Evolutionary conservation across 2,329 filamentous ascomycete genomes (phyloP).

Genomic region (Trichoderma oligosporum): DNA sequence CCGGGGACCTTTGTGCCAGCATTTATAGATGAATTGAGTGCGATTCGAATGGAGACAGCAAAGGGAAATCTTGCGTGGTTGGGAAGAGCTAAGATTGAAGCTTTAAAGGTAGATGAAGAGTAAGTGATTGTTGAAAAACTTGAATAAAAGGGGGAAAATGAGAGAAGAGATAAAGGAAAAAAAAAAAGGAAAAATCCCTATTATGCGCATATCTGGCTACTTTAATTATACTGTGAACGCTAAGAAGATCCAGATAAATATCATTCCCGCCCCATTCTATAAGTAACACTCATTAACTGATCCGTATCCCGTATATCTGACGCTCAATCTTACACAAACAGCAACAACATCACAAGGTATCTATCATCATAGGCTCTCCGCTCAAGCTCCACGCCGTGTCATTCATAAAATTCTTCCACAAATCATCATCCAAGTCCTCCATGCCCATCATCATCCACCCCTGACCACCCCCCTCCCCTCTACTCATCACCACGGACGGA

Average conservation of each 20-base stretch:
- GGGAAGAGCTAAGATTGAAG: constrained; percentile 46
- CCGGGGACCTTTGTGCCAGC: constrained; percentile 84
- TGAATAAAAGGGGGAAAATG: not conserved
- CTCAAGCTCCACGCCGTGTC: constrained; percentile 30
- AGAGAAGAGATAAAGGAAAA: not conserved
- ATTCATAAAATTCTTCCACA: constrained; percentile 28
- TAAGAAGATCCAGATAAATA: not conserved
- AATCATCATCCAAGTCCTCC: constrained; percentile 26
- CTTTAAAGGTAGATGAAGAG: constrained; percentile 27
- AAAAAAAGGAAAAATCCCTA: not conserved
- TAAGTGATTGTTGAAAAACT: not conserved
- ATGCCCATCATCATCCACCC: constrained; percentile 24
- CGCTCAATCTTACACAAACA: not conserved
- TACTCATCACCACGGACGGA: not conserved
- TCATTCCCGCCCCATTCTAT: no score
- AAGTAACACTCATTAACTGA: no score
- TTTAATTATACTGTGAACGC: not conserved
- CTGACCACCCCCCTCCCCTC: constrained; percentile 24
- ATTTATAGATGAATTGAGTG: constrained; percentile 70
- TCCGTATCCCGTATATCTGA: not conserved
- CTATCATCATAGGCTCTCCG: constrained; percentile 28
- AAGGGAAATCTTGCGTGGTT: constrained; percentile 51
- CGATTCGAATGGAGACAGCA: constrained; percentile 46
- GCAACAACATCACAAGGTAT: constrained; percentile 6
- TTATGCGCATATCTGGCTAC: not conserved